Evolutionary conservation across 331 rosid genomes (phyloP), one percentile per base, ranked within the genome.

Genomic region (Quercus lobata): DNA sequence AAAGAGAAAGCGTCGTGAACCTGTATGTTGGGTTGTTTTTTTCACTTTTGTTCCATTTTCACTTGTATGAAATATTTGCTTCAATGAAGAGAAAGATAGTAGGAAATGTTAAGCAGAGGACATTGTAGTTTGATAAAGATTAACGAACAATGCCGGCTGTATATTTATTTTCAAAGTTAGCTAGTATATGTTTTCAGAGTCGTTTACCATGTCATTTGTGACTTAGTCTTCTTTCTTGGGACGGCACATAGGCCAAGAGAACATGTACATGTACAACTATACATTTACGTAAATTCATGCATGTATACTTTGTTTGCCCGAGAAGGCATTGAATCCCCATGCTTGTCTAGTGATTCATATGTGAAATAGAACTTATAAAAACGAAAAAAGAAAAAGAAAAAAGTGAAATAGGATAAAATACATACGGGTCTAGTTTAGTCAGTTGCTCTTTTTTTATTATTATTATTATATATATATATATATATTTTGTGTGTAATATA

Each of bases 231-330:
- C 74, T 62, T 35, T 56, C 80, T 77, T 69, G 32, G 89, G 94
- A 76, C 92, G 92, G 92, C 92, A 87, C 74, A 83, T 85, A 82
- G 69, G 89, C 87, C 91, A 89, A 78, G 79, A 29, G 62, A 32
- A 22, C 72, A 9, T 34, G 62, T 75, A 12, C 22, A 62, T 34
- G 62, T 75, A 12, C 22, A 63, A 62, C 11, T 63, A 29, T 11
- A 1, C 1, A 1, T 49, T 49, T 60, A 18, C 44, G 25, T 62
- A 29, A 71, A 27, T 44, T 14, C 41, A 52, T 24, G 73, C 77
- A 61, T 53, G 15, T 8, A 41, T 53, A 41, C 32, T 54, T 37
- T 76, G 66, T 57, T 57, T 70, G 54, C 30, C 7, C 11, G 37
- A 60, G 53, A 57, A 68, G 53, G 70, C 61, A 80, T 25, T 2